Evolutionary conservation across 1,139 yeast genomes (phyloP).

Genomic region (Yamadazyma buinensis): DNA sequence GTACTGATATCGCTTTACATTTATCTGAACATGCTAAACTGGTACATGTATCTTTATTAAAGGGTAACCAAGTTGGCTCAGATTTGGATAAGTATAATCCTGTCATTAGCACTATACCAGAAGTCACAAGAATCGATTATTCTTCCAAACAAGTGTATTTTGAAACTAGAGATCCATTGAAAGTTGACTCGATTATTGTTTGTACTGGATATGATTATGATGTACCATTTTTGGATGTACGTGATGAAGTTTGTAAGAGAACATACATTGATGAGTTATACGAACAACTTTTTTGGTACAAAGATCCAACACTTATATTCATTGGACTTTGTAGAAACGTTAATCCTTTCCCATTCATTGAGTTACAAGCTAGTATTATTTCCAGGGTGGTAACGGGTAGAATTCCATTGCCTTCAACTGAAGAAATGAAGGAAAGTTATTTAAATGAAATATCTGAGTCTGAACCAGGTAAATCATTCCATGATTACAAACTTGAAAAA

Average conservation of each 20-base stretch:
- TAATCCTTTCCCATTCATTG: slow-evolving; percentile 46
- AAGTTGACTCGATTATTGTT: slow-evolving; percentile 36
- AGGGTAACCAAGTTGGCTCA: slow-evolving; percentile 7
- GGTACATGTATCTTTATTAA: slow-evolving; percentile 33
- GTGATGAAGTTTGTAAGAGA: slow-evolving; percentile 1
- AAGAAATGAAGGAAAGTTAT: slow-evolving; percentile 25
- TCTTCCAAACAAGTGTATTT: slow-evolving; percentile 19
- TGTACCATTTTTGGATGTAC: slow-evolving; percentile 35
- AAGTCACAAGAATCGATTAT: slow-evolving; percentile 25
- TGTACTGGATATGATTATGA: slow-evolving; percentile 48
- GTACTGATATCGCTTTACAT: slow-evolving; percentile 46
- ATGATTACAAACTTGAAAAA: slow-evolving; percentile 22
- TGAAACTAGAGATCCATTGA: slow-evolving; percentile 17
- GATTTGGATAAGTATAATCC: slow-evolving; percentile 6
- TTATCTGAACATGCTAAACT: slow-evolving; percentile 32
- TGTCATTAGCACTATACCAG: slow-evolving; percentile 18
- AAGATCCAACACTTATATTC: slow-evolving; percentile 40
- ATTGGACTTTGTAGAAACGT: slow-evolving; percentile 36
- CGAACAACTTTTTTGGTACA: slow-evolving; percentile 40
- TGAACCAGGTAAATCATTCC: slow-evolving; percentile 25
- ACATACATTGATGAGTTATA: slow-evolving; percentile 26
- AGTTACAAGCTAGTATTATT: slow-evolving; percentile 41
- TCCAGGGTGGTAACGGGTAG: slow-evolving; percentile 42
- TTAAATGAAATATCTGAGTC: slow-evolving; percentile 17
- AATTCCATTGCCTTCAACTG: slow-evolving; percentile 27